Evolutionary conservation across 768 basidiomycete species (phyloP).

Genomic region (Crepidotus variabilis): DNA sequence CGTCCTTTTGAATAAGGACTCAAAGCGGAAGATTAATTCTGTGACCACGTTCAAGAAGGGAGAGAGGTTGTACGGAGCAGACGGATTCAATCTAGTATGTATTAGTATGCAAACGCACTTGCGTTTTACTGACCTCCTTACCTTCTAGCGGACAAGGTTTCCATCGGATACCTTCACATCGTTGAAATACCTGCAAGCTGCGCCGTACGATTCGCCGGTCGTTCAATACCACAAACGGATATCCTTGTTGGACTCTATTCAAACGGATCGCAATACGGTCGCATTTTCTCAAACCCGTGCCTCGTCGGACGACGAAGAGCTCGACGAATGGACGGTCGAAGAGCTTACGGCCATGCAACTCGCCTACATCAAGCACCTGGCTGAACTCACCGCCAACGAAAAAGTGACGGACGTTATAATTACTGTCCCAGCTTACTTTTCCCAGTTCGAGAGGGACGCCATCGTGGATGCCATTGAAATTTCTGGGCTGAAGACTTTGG

Average conservation of each 20-base stretch:
- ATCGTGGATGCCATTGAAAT: constrained; percentile 91
- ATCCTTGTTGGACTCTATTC: constrained; percentile 45
- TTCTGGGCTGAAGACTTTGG: constrained; percentile 78
- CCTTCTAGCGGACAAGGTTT: constrained; percentile 79
- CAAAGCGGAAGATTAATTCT: constrained; percentile 91
- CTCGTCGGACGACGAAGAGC: constrained; percentile 18
- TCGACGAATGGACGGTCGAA: constrained; percentile 69
- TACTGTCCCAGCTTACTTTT: constrained; percentile 88
- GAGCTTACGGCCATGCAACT: constrained; percentile 95
- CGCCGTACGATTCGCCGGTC: constrained; percentile 53
- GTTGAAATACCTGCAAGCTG: constrained; percentile 80
- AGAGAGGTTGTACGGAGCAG: constrained; percentile 85
- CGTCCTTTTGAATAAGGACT: constrained; percentile 93
- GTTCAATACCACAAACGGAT: constrained; percentile 58
- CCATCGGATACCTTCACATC: constrained; percentile 85
- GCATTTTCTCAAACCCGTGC: constrained; percentile 58
- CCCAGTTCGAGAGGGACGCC: constrained; percentile 88
- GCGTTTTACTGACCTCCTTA: constrained; percentile 4
- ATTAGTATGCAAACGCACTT: neutral
- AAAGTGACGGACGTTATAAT: constrained; percentile 80
- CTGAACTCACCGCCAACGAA: constrained; percentile 73
- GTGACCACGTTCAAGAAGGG: constrained; percentile 90
- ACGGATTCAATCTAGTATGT: constrained; percentile 85
- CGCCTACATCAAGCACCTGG: constrained; percentile 84
- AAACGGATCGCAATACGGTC: constrained; percentile 59